These are phyloP conservation scores for Sugiyamaella valdiviana DNA, from an alignment of 805 yeast species.

Conservation along the genomic window DNA sequence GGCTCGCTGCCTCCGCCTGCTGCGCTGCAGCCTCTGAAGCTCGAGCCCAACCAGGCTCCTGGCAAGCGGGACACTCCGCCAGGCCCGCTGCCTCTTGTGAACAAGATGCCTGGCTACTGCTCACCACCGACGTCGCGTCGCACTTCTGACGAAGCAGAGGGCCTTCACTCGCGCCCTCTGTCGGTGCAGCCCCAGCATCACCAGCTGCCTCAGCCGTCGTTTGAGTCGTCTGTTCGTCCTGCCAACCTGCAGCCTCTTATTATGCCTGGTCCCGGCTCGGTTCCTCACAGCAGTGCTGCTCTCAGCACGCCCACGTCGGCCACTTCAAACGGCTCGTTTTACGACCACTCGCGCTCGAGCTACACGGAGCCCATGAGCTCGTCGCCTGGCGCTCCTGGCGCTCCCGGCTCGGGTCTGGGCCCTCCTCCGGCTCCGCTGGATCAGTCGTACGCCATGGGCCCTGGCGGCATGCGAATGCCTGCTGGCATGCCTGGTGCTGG, in stretches of 20 bases:
- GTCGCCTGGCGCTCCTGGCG: neutral
- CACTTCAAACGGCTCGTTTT: neutral
- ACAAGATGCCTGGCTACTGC: slow-evolving; percentile 10
- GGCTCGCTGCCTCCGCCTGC: neutral
- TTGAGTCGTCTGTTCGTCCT: slow-evolving; percentile 1
- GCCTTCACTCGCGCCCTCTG: neutral
- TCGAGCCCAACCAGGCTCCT: neutral
- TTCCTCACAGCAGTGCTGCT: neutral
- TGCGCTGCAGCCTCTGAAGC: neutral
- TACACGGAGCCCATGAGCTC: neutral
- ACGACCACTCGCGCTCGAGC: neutral
- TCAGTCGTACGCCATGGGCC: neutral
- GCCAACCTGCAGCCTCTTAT: neutral
- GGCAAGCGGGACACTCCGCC: neutral
- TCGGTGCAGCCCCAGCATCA: slow-evolving; percentile 9
- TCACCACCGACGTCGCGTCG: slow-evolving; percentile 14
- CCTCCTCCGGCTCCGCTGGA: too few relatives aligned
- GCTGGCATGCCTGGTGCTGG: neutral
- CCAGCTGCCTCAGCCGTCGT: slow-evolving; percentile 6
- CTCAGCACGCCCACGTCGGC: neutral
- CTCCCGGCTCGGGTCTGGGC: too few relatives aligned
- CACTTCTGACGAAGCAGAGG: slow-evolving; percentile 9
- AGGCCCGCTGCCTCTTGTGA: neutral
- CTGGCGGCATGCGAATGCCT: neutral
- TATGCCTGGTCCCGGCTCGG: neutral